Percentiles rank a stretch among this genome's conserved stretches.
Conservation (phyloP, 257 asterid species). For the Salvia splendens region DNA sequence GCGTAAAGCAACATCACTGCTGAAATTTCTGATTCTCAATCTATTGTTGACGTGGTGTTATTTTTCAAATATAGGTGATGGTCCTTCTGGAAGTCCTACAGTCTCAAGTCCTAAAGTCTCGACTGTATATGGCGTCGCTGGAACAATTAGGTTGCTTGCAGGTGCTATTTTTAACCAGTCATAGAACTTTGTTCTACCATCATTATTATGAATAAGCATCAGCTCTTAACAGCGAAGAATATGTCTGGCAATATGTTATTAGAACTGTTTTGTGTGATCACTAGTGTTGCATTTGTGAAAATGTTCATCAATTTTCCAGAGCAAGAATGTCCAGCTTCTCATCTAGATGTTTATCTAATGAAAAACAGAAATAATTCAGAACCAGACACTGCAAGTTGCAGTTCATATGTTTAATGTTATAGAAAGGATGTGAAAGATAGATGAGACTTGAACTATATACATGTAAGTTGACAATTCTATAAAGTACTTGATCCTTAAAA, state of each 20-base stretch:
- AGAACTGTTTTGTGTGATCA: conserved; percentile 14
- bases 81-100: conserved; percentile 54
- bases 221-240: not conserved
- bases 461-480: not conserved
- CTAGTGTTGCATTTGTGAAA: too few relatives aligned
- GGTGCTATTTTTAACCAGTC: conserved; percentile 49
- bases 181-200: conserved; percentile 9
- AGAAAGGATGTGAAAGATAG: not conserved
- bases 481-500: not conserved
- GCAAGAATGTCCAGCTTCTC: too few relatives aligned
- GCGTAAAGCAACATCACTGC: not conserved
- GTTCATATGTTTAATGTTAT: not conserved
- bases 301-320: too few relatives aligned
- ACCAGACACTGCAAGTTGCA: not conserved
- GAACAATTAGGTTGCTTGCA: conserved; percentile 91
- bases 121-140: conserved; percentile 81
- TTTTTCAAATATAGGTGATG: conserved; percentile 49
- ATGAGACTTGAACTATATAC: not conserved
- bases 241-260: not conserved
- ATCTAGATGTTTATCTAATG: too few relatives aligned
- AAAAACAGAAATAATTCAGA: too few relatives aligned
- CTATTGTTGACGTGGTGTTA: not conserved
- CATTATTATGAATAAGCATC: conserved; percentile 13
- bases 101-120: conserved; percentile 67
- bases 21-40: conserved; percentile 22